Conservation (phyloP, 495 filamentous ascomycete genomes). For the Pyronema omphalodes region DNA sequence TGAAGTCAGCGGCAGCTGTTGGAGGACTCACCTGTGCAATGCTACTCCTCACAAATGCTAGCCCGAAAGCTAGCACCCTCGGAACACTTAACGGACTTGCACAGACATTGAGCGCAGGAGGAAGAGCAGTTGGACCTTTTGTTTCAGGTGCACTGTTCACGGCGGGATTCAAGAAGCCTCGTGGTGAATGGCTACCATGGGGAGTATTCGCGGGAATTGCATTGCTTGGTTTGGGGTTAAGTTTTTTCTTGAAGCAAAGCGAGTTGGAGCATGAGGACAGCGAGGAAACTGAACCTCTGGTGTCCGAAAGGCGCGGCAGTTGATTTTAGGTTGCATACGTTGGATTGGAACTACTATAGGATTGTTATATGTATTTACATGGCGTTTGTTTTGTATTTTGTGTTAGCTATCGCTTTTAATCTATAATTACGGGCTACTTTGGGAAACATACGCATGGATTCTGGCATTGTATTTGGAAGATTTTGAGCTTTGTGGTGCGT, state of each 20-base stretch:
- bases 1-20: conserved; percentile 79
- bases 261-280: conserved; percentile 32
- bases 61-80: conserved; percentile 65
- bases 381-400: no score
- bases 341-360: no score
- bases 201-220: conserved; percentile 63
- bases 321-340: no score
- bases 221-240: conserved; percentile 57
- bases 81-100: conserved; percentile 87
- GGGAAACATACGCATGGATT: no score
- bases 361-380: no score
- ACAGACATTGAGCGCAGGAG: conserved; percentile 81
- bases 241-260: conserved; percentile 48
- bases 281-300: background rate
- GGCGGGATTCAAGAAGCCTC: conserved; percentile 44
- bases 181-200: conserved; percentile 73
- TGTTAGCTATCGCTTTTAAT: no score
- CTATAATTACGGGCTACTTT: no score
- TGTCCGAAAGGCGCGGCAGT: no score
- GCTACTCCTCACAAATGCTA: conserved; percentile 81
- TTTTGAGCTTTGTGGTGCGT: no score
- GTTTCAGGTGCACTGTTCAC: conserved; percentile 72
- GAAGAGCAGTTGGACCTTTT: conserved; percentile 75
- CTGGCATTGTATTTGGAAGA: no score
- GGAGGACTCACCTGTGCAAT: conserved; percentile 78